Base-by-base conservation (phyloP, 495 filamentous ascomycete genomes). In the Penicillium alfredii region DNA sequence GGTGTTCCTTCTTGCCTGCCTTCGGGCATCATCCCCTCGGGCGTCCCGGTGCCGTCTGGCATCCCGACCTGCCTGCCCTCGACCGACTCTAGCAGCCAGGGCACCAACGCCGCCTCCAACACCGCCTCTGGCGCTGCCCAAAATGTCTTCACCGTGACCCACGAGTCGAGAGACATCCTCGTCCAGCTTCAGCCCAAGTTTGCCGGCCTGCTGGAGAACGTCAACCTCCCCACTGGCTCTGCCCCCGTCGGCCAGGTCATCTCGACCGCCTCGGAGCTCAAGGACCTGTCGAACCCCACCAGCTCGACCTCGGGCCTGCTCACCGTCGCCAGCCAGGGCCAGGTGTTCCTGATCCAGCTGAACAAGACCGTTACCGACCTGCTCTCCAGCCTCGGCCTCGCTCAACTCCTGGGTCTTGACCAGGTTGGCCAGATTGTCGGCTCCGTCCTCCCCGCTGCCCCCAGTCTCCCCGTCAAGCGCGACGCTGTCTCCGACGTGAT, bases 311-410 rank as follows among this genome's bases (percentile, higher is more conserved):
- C 8, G 36, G 12, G 40, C 30, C 37, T 42, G 18, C 30, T 53
- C 28, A 56, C 44, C 40, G 40, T 52, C 14, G 40, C 40, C 14
- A 15, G 20, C 14, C 19, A 39, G 3, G 45, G 45, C 32, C 28
- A 43, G 19, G 44, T 29, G 15, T 45, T 31, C 34, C 53, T 56
- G 4, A 39, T 56, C 22, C 20, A 56, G 43, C 45, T 56, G 27
- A 47, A 35, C 35, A 31, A 25, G 32, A 30, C 15, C 3, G 40
- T 45, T 23, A 44, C 41, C 14, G 22, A 30, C 16, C 40, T 45
- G 6, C 40, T 52, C 25, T 22, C 23, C 23, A 25, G 5, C 23
- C 23, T 25, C 3, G 8, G 8, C 23, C 2, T 25, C 5, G 23
- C 11, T n/a, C 23, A 25, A n/a, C 23, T n/a, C 11, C 23, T 9